phyloP scores from a whole-genome alignment of 805 yeast species.

The Kazachstania africana region DNA sequence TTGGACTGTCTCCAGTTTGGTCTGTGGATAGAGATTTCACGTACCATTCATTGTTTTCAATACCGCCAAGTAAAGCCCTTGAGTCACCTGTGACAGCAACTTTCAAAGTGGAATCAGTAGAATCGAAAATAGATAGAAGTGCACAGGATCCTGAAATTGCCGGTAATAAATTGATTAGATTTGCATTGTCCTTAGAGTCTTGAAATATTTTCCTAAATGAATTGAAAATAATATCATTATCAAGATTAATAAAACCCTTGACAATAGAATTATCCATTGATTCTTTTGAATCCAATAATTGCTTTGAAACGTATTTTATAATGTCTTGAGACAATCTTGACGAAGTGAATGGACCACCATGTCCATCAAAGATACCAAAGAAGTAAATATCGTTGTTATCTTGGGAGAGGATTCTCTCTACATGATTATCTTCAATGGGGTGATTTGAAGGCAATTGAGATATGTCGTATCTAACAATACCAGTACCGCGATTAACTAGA shows the following conservation, averaged over 20 bases:
- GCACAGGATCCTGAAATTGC: conserved; percentile 96
- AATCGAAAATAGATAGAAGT: conserved; percentile 73
- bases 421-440: conserved; percentile 89
- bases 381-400: conserved; percentile 64
- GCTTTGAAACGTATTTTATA: conserved; percentile 64
- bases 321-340: conserved; percentile 73
- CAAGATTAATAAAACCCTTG: conserved; percentile 70
- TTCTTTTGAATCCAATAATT: conserved; percentile 45
- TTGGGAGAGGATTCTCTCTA: conserved; percentile 68
- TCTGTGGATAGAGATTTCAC: conserved; percentile 79
- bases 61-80: conserved; percentile 75
- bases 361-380: conserved; percentile 95
- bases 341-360: conserved; percentile 91
- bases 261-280: conserved; percentile 70
- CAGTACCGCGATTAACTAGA: conserved; percentile 70
- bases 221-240: conserved; percentile 73
- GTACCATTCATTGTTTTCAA: conserved; percentile 65
- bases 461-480: conserved; percentile 79
- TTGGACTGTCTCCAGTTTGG: conserved; percentile 86
- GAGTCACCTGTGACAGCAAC: conserved; percentile 97
- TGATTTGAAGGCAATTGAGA: conserved; percentile 83
- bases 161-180: conserved; percentile 63
- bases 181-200: conserved; percentile 43
- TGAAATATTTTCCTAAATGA: conserved; percentile 59
- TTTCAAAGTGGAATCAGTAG: conserved; percentile 54